These are phyloP conservation scores for Suhomyces sp. DNA, from an alignment of 805 yeast species.

Conservation along the genomic window DNA sequence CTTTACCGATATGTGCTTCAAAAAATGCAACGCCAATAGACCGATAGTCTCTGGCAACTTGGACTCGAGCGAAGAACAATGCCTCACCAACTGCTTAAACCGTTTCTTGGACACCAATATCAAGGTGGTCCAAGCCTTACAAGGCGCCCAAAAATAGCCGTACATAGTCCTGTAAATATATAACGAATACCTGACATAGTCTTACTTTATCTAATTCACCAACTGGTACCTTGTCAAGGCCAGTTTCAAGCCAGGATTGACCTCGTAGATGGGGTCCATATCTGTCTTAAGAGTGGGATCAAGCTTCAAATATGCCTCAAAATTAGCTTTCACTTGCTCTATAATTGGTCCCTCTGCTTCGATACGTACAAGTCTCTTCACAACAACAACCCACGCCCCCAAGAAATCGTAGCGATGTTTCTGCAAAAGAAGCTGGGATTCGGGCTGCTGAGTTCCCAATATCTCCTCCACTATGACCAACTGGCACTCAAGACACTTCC, in stretches of 20 bases:
- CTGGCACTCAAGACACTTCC: slow-evolving; percentile 23
- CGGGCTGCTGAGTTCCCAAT: slow-evolving; percentile 11
- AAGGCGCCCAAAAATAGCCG: slow-evolving; percentile 17
- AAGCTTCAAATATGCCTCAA: background rate
- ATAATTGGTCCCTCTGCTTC: background rate
- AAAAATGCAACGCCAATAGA: slow-evolving; percentile 62
- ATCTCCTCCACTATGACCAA: slow-evolving; percentile 13
- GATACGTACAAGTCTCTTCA: slow-evolving; percentile 7
- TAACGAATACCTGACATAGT: background rate
- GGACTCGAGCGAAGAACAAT: slow-evolving; percentile 58
- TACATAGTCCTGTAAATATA: background rate
- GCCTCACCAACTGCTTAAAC: slow-evolving; percentile 78
- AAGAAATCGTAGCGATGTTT: slow-evolving; percentile 33
- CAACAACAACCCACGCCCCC: slow-evolving; percentile 33
- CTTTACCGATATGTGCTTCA: slow-evolving; percentile 89
- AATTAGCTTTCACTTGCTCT: background rate
- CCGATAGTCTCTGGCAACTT: slow-evolving; percentile 49
- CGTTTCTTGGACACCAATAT: slow-evolving; percentile 85
- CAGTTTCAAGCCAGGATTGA: background rate
- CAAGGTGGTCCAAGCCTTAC: slow-evolving; percentile 64
- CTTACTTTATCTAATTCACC: background rate
- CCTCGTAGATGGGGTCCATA: background rate
- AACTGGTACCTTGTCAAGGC: background rate
- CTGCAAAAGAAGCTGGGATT: slow-evolving; percentile 16
- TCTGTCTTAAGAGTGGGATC: background rate